Evolutionary conservation across 768 basidiomycete species (phyloP), one percentile per base, ranked within the genome.

Genomic region (Lactarius vividus): DNA sequence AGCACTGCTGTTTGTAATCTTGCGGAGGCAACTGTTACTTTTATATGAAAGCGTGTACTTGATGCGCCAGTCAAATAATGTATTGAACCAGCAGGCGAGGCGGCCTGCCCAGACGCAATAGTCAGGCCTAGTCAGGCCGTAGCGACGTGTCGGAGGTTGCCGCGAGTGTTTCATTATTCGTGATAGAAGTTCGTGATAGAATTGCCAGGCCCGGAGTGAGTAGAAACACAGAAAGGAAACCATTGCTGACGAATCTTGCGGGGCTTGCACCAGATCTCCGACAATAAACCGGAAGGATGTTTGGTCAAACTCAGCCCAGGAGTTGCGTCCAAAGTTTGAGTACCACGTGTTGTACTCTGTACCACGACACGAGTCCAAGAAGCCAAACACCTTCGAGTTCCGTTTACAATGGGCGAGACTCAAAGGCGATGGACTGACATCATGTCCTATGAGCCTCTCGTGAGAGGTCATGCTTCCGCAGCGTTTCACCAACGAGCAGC

Each of bases 231-330:
- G 4, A 35, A 37, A 16, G 57, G 44, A 44, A 46, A 49, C 49
- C 55, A 9, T 65, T 39, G 60, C 65, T 66, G 60, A 66, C 65
- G 31, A 66, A 66, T 61, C 55, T 20, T 18, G 31, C 55, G 64
- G 64, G 20, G 15, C 20, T 2, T 28, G 39, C 28, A 26, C 18
- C 42, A 10, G 20, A 44, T 44, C 42, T 8, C 42, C 20, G 20
- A 44, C 10, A n/a, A 44, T 20, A 44, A 4, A 44, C 42, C 40
- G 40, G 42, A 20, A 44, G 18, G 42, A 44, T 9, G 20, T 39
- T 6, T 40, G 7, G 40, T 23, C n/a, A n/a, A 49, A 23, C n/a
- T 2, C 4, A 13, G 11, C 11, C 46, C 46, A 23, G 46, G 23
- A 46, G 11, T 46, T 46, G 23, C n/a, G 23, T 11, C 11, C 4